Evolutionary conservation across 106 monocot genomes (phyloP), one percentile per base, ranked within the genome.

Genomic region (Platanthera zijinensis): DNA sequence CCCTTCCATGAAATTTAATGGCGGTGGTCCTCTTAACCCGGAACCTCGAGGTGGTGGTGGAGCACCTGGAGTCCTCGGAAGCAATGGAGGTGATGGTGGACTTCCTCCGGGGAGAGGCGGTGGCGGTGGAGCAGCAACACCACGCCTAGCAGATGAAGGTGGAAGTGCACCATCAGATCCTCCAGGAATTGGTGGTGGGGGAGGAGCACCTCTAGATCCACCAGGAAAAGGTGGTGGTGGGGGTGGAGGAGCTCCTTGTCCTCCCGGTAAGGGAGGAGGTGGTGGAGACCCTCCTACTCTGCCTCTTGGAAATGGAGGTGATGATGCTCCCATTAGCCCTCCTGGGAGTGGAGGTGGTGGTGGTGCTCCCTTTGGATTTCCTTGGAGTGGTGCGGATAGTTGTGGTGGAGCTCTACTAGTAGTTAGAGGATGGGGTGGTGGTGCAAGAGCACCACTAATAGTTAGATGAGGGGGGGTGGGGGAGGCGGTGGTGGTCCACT

Each of bases 1-100:
- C 15, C 74, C 82, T 9, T 28, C 49, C 64, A 76, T 54, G 6
- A 80, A 52, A 75, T 74, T 79, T 74, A 22, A 72, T 50, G 82
- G 15, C 52, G 81, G 57, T 82, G 75, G 47, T 32, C 81, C 77
- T 72, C 69, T 87, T 53, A 75, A 10, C 51, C 69, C 76, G 75
- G 18, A 11, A 48, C 63, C 76, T 71, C 77, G 82, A 13, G 84
- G 90, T 51, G 87, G 84, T 19, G 90, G 86, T 46, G 90, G 90
- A 56, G 75, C 87, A 85, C 85, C 87, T 57, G 78, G 76, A 71
- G 69, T 51, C 32, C 79, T 68, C 49, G 87, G 83, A 72, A 22
- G 18, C 2, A 45, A 51, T 22, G 82, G 86, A 46, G 80, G 70
- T 4, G 48, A 14, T 48, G 70, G 70, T 48, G 30, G 47, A 74